A percentile compares a stretch with the other conserved stretches of the same genome.
Conservation (phyloP, 2,329 filamentous ascomycete genomes). For the Fonsecaea pedrosoi region DNA sequence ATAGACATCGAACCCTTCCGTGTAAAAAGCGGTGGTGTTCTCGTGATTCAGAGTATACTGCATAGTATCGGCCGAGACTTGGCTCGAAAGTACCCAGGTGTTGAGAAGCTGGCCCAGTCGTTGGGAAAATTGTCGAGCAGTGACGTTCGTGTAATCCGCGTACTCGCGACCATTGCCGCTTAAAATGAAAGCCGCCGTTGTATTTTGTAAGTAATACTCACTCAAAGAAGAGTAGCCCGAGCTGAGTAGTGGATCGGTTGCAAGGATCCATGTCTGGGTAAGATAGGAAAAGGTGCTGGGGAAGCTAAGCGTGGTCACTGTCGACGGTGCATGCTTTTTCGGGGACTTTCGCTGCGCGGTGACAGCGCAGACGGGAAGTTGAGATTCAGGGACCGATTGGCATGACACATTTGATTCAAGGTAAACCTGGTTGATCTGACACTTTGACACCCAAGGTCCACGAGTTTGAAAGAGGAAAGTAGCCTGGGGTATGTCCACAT, state of each 20-base stretch:
- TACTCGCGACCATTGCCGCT: conserved; percentile 30
- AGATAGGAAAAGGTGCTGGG: conserved; percentile 25
- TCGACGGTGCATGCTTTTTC: conserved; percentile 25
- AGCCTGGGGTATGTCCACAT: conserved; percentile 26
- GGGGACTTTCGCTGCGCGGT: conserved; percentile 23
- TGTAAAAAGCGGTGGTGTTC: conserved; percentile 18
- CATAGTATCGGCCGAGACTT: conserved; percentile 30
- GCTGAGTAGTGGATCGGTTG: conserved; percentile 27
- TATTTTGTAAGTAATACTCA: conserved; percentile 35
- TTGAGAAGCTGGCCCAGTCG: conserved; percentile 36
- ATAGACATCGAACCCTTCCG: conserved; percentile 24
- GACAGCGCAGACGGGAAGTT: conserved; percentile 25
- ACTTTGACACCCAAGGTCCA: conserved; percentile 28
- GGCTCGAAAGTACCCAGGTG: conserved; percentile 30
- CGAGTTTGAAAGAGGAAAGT: conserved; percentile 33
- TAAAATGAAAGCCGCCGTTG: conserved; percentile 28
- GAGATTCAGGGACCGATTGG: conserved; percentile 13
- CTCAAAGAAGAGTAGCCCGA: conserved; percentile 28
- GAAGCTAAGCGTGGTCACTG: conserved; percentile 31
- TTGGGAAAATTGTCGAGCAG: conserved; percentile 30
- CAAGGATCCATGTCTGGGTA: conserved; percentile 26
- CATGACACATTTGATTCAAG: conserved; percentile 32
- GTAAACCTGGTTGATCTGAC: conserved; percentile 33
- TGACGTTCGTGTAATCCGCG: conserved; percentile 33
- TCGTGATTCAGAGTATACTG: conserved; percentile 10